Evolutionary conservation across 257 asterid species (phyloP), one percentile per base, ranked within the genome.

Genomic region (Primulina eburnea): DNA sequence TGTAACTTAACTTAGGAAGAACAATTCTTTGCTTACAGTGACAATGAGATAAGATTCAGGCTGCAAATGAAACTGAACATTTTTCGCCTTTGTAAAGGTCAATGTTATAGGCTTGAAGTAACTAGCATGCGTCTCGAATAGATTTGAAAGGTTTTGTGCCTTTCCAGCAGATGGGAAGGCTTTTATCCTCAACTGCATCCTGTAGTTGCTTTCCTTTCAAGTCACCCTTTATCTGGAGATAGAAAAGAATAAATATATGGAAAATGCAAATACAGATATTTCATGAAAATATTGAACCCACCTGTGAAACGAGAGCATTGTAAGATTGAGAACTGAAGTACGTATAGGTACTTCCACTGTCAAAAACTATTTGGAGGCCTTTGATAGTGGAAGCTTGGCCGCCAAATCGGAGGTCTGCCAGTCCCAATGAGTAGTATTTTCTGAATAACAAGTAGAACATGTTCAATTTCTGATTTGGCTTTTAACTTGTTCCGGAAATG

Each of bases 151-250:
- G 83, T 29, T 80, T 86, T 11, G 80, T 20, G 4, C 84, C 86
- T 87, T 87, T 92, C 98, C 98, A 92, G 74, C 98, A 92, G 10
- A 92, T 40, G 1, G 96, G 95, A 24, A 92, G 96, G 82, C 77
- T 84, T 71, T 77, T 76, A 35, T 92, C 98, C 62, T 86, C 90
- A 2, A 28, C 76, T 12, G 89, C 90, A 43, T 79, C 77, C 77
- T 75, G 75, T 63, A 84, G 72, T 65, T 78, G 78, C 59, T 84
- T 82, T n/a, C 82, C 74, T 0, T 58, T 73, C 33, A 82, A 62
- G 71, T 62, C 71, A 9, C 56, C 76, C 73, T 78, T 87, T 18
- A 92, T 82, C 98, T 90, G 88, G 24, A 73, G 76, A 33, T 32
- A 62, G 30, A 28, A 28, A 21, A 26, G 7, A 8, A 20, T 2